Percentiles rank a stretch among this genome's conserved stretches.
These are phyloP conservation scores for Fusarium kyushuense DNA, from an alignment of 2,329 filamentous ascomycete species.

Conservation along the genomic window DNA sequence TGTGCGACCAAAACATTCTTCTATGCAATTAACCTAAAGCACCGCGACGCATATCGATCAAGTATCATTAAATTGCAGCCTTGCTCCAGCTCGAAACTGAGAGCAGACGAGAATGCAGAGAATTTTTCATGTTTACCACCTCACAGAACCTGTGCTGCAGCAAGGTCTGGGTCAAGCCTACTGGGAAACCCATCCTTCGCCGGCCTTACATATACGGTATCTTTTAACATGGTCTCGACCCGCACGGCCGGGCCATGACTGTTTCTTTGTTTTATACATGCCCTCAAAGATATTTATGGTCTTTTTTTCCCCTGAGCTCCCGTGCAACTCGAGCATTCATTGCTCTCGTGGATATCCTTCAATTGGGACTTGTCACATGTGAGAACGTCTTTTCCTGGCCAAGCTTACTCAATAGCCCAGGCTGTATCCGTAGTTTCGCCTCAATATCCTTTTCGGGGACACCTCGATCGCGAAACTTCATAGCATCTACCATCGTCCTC, in stretches of 20 bases:
- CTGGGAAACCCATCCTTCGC: constrained; percentile 39
- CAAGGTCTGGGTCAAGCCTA: constrained; percentile 18
- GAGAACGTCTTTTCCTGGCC: constrained; percentile 57
- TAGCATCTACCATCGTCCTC: constrained; percentile 59
- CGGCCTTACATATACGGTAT: constrained; percentile 36
- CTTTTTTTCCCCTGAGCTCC: background rate
- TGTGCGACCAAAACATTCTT: background rate
- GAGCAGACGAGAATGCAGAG: background rate
- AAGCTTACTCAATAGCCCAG: constrained; percentile 60
- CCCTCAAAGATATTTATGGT: background rate
- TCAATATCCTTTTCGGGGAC: constrained; percentile 59
- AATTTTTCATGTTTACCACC: background rate
- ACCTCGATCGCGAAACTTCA: constrained; percentile 59
- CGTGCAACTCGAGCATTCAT: background rate
- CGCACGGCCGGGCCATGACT: background rate
- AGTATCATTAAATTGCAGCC: background rate
- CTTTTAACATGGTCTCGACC: constrained; percentile 29
- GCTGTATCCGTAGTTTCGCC: constrained; percentile 58
- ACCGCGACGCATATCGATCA: background rate
- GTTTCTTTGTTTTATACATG: constrained; percentile 1
- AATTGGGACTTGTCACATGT: constrained; percentile 50
- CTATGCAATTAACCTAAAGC: background rate
- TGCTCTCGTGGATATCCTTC: background rate
- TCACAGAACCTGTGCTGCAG: background rate
- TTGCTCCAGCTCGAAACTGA: background rate